These are phyloP conservation scores for Trichothecium sympodiale DNA, from an alignment of 2,329 filamentous ascomycete genomes.

Conservation along the genomic window DNA sequence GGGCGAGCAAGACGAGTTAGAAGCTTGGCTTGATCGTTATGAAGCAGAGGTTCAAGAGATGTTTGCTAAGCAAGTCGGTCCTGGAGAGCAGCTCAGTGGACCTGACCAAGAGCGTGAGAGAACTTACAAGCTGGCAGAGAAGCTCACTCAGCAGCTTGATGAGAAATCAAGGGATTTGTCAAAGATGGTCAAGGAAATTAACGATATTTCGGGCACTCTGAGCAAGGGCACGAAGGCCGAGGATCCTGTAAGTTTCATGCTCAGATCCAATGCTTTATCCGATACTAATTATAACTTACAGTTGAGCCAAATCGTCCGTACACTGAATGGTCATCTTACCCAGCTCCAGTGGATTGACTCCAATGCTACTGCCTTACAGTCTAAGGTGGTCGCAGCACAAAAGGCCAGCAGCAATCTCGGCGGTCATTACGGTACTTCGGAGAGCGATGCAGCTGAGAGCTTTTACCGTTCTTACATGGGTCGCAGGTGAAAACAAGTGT, in stretches of 20 bases:
- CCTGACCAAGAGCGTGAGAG: conserved; percentile 92
- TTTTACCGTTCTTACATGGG: conserved; percentile 87
- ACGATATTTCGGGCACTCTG: conserved; percentile 77
- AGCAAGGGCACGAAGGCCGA: conserved; percentile 84
- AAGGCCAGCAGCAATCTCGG: conserved; percentile 59
- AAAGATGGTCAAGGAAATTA: conserved; percentile 98
- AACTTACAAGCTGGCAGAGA: conserved; percentile 93
- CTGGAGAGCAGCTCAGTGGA: conserved; percentile 65
- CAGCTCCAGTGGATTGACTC: conserved; percentile 91
- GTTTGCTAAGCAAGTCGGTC: conserved; percentile 68
- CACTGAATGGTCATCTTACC: conserved; percentile 84
- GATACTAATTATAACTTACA: conserved; percentile 22
- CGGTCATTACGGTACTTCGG: conserved; percentile 45
- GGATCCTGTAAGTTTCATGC: conserved; percentile 57
- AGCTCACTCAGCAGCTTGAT: conserved; percentile 78
- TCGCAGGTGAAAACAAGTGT: conserved; percentile 38
- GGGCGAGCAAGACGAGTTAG: conserved; percentile 83
- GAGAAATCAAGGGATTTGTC: conserved; percentile 88
- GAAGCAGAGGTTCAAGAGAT: conserved; percentile 86
- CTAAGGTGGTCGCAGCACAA: conserved; percentile 73
- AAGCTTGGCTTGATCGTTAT: conserved; percentile 80
- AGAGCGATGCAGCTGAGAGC: conserved; percentile 68
- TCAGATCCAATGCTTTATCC: conserved; percentile 6
- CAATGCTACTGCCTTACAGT: conserved; percentile 68
- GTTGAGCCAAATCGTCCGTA: conserved; percentile 89